Evolutionary conservation across 2,329 filamentous ascomycete species (phyloP).

Genomic region (Sclerotinia trifoliorum): DNA sequence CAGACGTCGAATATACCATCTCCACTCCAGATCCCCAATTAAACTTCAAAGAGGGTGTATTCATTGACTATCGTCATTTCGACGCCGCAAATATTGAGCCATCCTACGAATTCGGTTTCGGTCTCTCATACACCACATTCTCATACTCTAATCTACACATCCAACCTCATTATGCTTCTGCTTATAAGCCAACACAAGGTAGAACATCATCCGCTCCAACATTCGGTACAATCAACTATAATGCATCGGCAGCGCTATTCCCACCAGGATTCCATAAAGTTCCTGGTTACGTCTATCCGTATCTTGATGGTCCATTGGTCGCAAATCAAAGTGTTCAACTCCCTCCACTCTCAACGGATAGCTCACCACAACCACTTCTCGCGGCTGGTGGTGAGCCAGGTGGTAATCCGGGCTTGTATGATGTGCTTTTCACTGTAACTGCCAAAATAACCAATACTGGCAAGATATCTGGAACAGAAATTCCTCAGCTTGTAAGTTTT

Average conservation of each 20-base stretch:
- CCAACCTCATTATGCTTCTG: slow-evolving; percentile 30
- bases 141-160: slow-evolving; percentile 63
- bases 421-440: slow-evolving; percentile 53
- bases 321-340: slow-evolving; percentile 29
- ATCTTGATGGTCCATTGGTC: slow-evolving; percentile 47
- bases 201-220: slow-evolving; percentile 61
- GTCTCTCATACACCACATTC: slow-evolving; percentile 78
- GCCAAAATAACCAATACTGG: slow-evolving; percentile 59
- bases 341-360: slow-evolving; percentile 46
- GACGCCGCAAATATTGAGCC: slow-evolving; percentile 62
- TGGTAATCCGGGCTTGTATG: slow-evolving; percentile 54
- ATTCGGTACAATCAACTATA: slow-evolving; percentile 60
- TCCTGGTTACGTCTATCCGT: slow-evolving; percentile 54
- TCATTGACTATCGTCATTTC: slow-evolving; percentile 79
- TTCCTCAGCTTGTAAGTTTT: slow-evolving; percentile 50
- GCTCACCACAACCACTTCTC: slow-evolving; percentile 46
- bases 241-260: slow-evolving; percentile 64
- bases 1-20: slow-evolving; percentile 44
- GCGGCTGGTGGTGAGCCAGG: slow-evolving; percentile 53
- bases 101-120: slow-evolving; percentile 78
- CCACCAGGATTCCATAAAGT: slow-evolving; percentile 52
- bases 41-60: slow-evolving; percentile 73
- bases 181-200: slow-evolving; percentile 54
- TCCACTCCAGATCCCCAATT: slow-evolving; percentile 58
- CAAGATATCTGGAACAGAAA: slow-evolving; percentile 51